Base-by-base conservation (phyloP, 2,329 filamentous ascomycete species). In the Calonectria multiphialidica region DNA sequence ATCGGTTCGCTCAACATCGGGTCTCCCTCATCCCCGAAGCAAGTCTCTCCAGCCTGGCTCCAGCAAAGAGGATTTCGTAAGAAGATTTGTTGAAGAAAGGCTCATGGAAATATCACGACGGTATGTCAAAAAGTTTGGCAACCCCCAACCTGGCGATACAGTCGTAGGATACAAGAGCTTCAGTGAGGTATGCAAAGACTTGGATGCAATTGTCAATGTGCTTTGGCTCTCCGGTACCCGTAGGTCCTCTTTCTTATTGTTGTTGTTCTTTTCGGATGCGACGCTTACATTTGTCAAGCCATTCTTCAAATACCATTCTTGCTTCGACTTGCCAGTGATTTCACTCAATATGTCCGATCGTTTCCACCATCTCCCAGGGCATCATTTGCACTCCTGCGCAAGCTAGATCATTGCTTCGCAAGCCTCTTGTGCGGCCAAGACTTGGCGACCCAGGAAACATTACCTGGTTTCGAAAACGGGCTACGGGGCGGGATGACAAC, bases 191-290 rank as follows among this genome's bases (percentile, higher is more conserved):
- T 94, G 91, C 66, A 90, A 86, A 69, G 95, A 98, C 79, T 83
- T 98, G 1, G 93, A 96, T 68, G 88, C 88, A 7, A 81, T 98
- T 15, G 85, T 98, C 18, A 93, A 97, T 82, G 89, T 97, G 9
- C 84, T 98, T 6, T 98, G 96, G 96, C 89, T 95, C 25, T 95
- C 93, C 35, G 95, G 94, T 12, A 98, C 96, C 25, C 95, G 95
- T 95, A 87, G 81, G 94, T 82, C 21, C 5, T 47, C 5, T 21
- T 13, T 18, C 21, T 13, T 18, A 9, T 12, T 1, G 1, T 0
- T 12, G 3, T 12, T 30, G n/a, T n/a, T n/a, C n/a, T 33, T 37
- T 13, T 2, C n/a, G 18, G 6, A 15, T 18, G 1, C 3, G 28
- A 30, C 16, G 12, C 57, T 79, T 37, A 79, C 2, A 15, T 49